Conservation (phyloP, 129 eudicot species). For the Calendula officinalis region DNA sequence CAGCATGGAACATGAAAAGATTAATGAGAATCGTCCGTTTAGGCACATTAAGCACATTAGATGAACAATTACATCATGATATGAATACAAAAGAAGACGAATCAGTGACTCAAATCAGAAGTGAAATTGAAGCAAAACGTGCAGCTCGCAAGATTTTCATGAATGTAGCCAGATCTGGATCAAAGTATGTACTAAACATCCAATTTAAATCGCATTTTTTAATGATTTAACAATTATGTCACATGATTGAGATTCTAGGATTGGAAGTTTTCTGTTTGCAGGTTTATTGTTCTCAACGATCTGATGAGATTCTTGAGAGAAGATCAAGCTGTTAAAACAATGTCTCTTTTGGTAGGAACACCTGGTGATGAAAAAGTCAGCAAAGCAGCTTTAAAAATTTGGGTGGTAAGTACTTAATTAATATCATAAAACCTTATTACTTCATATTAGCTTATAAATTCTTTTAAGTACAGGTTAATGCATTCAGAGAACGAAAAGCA, state of each 20-base stretch:
- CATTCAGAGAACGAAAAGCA: conserved; percentile 80
- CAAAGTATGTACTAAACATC: conserved; percentile 52
- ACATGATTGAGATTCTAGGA: conserved; percentile 25
- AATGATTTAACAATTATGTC: too few relatives aligned
- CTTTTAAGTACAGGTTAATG: conserved; percentile 31
- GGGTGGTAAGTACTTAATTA: conserved; percentile 40
- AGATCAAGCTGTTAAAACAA: conserved; percentile 60
- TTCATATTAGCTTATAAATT: too few relatives aligned
- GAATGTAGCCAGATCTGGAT: conserved; percentile 69
- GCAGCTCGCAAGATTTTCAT: conserved; percentile 84
- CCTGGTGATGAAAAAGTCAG: conserved; percentile 49
- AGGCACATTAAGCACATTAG: conserved; percentile 68
- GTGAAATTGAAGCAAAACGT: conserved; percentile 70
- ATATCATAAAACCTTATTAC: too few relatives aligned
- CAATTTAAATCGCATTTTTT: conserved; percentile 1
- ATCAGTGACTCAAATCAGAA: conserved; percentile 55
- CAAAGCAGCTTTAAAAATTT: conserved; percentile 60
- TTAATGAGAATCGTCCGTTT: conserved; percentile 63
- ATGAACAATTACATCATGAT: conserved; percentile 55
- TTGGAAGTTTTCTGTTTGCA: conserved; percentile 36
- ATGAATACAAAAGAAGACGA: conserved; percentile 52
- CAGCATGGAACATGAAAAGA: conserved; percentile 97
- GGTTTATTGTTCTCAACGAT: conserved; percentile 57
- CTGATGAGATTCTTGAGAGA: conserved; percentile 61
- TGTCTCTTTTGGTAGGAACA: conserved; percentile 53